phyloP scores from a whole-genome alignment of 495 filamentous ascomycete genomes.

The Gamarada debralockiae region DNA sequence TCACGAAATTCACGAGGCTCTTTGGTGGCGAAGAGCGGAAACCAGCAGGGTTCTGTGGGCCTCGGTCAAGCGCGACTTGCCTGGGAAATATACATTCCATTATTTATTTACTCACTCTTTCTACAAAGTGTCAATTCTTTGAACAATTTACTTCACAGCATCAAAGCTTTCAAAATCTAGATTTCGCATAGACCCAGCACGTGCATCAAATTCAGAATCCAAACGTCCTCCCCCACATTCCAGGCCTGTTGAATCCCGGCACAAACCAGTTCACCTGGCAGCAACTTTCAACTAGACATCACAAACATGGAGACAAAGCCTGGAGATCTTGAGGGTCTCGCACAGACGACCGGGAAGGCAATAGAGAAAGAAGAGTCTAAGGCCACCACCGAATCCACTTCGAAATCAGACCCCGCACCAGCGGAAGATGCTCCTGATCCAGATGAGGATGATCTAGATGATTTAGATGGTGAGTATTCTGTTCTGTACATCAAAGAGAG shows the following conservation, averaged over 20 bases:
- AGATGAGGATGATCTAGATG: constrained; percentile 85
- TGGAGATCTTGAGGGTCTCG: constrained; percentile 15
- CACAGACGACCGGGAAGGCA: constrained; percentile 4
- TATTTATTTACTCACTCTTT: too few relatives aligned
- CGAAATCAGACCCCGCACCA: constrained; percentile 5
- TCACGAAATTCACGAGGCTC: too few relatives aligned
- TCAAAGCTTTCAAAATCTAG: too few relatives aligned
- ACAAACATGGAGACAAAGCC: constrained; percentile 25
- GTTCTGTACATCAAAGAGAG: too few relatives aligned
- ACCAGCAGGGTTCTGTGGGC: too few relatives aligned
- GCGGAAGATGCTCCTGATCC: constrained; percentile 54
- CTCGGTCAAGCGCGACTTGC: background rate
- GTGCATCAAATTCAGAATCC: background rate
- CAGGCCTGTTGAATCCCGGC: too few relatives aligned
- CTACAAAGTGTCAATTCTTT: too few relatives aligned
- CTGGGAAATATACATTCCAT: background rate
- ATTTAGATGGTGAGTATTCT: constrained; percentile 71
- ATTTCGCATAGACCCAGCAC: too few relatives aligned
- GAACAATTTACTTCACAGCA: too few relatives aligned
- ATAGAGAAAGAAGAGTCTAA: constrained; percentile 10
- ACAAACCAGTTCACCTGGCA: too few relatives aligned
- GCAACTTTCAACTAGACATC: background rate
- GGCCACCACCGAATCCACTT: background rate
- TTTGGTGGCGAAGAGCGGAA: too few relatives aligned
- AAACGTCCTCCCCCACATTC: too few relatives aligned